Evolutionary conservation across 2,329 filamentous ascomycete genomes (phyloP), one percentile per base, ranked within the genome.

Genomic region (Epichloe uncinata): DNA sequence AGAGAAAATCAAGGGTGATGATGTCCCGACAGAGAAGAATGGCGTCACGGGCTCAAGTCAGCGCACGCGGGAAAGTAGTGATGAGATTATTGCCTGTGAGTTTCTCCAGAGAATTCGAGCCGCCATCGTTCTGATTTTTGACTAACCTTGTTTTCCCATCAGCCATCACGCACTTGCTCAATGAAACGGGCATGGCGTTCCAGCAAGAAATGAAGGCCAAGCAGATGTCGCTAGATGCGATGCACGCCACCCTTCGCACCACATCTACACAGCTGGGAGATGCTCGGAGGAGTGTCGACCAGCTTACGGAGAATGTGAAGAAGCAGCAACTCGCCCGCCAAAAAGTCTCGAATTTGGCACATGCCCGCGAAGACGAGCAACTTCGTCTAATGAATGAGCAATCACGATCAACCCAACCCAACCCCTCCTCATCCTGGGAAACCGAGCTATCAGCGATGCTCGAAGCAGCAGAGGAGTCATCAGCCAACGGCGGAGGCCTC

Each of bases 101-200:
- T 78, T 22, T 22, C 3, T 36, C 22, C n/a, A 33, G 9, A 15
- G 15, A 11, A 13, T 26, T 16, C 5, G 26, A 37, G 15, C 4
- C 5, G n/a, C 5, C 2, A 33, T 38, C 7, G 2, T n/a, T 42
- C 12, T 4, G 6, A 22, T 7, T 35, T 6, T n/a, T 34, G n/a
- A 43, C 38, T 45, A 30, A 26, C 48, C 9, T 20, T 8, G n/a
- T 49, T 26, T 5, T 5, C 12, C 35, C 38, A 42, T 54, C 60
- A 82, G 85, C 90, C 46, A 90, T 96, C 59, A 87, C 86, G 42
- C 83, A 87, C 56, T 81, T 95, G 45, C 75, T 98, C 20, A 81
- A 80, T 42, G 82, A 89, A 57, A 86, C 89, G 5, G 82, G 89
- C 46, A 76, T 81, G 42, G 81, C 87, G 42, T 91, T 96, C 63